Percentiles rank a stretch among this genome's conserved stretches.
These are phyloP conservation scores for Collariella sp. DNA, from an alignment of 495 filamentous ascomycete genomes.

Conservation along the genomic window DNA sequence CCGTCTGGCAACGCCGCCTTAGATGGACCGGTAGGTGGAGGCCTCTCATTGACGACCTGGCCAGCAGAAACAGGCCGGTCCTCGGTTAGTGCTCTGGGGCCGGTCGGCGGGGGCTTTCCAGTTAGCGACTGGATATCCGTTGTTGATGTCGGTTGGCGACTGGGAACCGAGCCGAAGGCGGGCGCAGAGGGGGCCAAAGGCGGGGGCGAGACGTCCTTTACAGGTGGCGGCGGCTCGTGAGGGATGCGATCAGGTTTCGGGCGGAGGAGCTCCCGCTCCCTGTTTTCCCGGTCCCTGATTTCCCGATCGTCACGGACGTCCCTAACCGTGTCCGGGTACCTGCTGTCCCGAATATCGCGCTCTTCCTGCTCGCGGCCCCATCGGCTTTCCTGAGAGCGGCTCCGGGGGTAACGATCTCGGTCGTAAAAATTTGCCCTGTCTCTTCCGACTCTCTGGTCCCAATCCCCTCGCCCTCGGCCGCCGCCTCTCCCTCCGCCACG, in stretches of 20 bases:
- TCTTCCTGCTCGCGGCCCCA: conserved; percentile 45
- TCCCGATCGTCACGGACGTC: conserved; percentile 51
- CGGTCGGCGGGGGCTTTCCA: conserved; percentile 43
- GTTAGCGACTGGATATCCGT: conserved; percentile 33
- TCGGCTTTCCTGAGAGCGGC: conserved; percentile 62
- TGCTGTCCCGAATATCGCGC: conserved; percentile 35
- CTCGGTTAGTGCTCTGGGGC: conserved; percentile 41
- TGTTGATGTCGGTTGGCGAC: conserved; percentile 29
- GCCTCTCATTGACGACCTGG: conserved; percentile 25
- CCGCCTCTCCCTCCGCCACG: conserved; percentile 42
- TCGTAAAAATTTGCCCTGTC: conserved; percentile 41
- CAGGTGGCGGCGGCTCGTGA: conserved; percentile 36
- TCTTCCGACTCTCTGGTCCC: conserved; percentile 55
- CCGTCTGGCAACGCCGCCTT: conserved; percentile 45
- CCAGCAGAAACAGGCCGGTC: conserved; percentile 36
- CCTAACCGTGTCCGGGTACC: conserved; percentile 39
- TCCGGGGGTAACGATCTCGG: conserved; percentile 44
- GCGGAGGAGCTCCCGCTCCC: conserved; percentile 38
- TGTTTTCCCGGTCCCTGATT: conserved; percentile 25
- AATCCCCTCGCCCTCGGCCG: conserved; percentile 59
- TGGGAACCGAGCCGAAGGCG: conserved; percentile 62
- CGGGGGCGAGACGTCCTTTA: conserved; percentile 53
- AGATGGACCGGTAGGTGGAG: conserved; percentile 37
- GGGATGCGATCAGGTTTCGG: conserved; percentile 37
- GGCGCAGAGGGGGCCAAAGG: conserved; percentile 76